These are phyloP conservation scores for Magnolia officinalis DNA, from an alignment of 164 flowering plant genomes.

Conservation along the genomic window DNA sequence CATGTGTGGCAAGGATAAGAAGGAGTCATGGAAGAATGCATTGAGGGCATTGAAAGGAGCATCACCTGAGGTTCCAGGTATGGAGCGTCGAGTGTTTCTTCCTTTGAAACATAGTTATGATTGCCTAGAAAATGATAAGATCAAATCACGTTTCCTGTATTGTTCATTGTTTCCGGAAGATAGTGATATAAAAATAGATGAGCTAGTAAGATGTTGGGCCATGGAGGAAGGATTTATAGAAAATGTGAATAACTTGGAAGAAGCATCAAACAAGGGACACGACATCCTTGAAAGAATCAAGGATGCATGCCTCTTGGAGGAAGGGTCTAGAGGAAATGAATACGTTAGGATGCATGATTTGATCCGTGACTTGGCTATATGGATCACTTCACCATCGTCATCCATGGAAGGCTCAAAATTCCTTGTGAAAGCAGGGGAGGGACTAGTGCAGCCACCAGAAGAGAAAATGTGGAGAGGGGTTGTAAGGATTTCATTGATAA, in stretches of 20 bases:
- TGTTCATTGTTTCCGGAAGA: constrained; percentile 13
- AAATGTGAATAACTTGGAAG: neutral
- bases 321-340: neutral
- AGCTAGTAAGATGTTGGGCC: neutral
- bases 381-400: neutral
- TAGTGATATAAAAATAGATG: neutral
- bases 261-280: neutral
- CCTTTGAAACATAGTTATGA: constrained; percentile 13
- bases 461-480: neutral
- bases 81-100: constrained; percentile 2
- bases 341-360: constrained; percentile 2
- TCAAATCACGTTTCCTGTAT: constrained; percentile 6
- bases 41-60: constrained; percentile 1
- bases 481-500: constrained; percentile 15
- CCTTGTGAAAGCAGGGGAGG: constrained; percentile 12
- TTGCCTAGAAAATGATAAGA: neutral
- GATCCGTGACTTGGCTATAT: constrained; percentile 4
- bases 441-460: constrained; percentile 9
- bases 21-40: constrained; percentile 6
- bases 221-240: constrained; percentile 10
- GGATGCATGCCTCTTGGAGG: constrained; percentile 5
- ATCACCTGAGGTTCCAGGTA: constrained; percentile 2
- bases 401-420: neutral
- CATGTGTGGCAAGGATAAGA: neutral
- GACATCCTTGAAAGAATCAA: neutral